Evolutionary conservation across 495 filamentous ascomycete species (phyloP), one percentile per base, ranked within the genome.

Genomic region (Xylaria curta): DNA sequence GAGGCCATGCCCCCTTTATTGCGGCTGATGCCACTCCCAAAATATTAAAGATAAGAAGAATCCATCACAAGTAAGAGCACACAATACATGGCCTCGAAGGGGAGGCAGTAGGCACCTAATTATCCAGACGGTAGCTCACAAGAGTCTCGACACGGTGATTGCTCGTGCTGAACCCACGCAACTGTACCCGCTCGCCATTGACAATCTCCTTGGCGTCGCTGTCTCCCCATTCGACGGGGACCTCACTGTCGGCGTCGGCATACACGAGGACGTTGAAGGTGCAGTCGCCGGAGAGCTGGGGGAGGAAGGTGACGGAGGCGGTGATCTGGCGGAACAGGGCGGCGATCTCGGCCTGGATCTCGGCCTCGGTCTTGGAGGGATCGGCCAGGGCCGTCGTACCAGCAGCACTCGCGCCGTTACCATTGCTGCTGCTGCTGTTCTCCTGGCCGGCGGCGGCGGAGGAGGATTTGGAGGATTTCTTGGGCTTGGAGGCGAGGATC

Each of bases 231-330:
- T 99, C 97, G 70, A 99, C 91, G 7, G 96, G 96, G 19, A 99
- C 96, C 31, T 99, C 96, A 28, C 92, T 95, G 81, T 97, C 94
- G 9, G 94, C 96, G 78, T 98, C 96, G 47, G 96, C 97, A 78
- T 99, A 99, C 4, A 99, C 96, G 31, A 99, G 87, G 26, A 99
- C 95, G 79, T 99, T 99, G 87, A 99, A 99, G 15, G 97, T 98
- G 87, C 95, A 99, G 76, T 95, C 90, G 38, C 94, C 94, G 56
- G 92, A 91, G 4, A 99, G 88, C 82, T 97, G 94, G 0, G 96
- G 96, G 5, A 99, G 87, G 80, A 99, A 98, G 4, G 96, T 98
- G 21, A 99, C 96, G 0, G 94, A 97, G 4, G 97, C 96, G 0
- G 96, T 99, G 80, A 99, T 97, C 80, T 99, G 96, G 12, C 96